These are phyloP conservation scores for Epichloe baconii DNA, from an alignment of 2,329 filamentous ascomycete species.

Conservation along the genomic window DNA sequence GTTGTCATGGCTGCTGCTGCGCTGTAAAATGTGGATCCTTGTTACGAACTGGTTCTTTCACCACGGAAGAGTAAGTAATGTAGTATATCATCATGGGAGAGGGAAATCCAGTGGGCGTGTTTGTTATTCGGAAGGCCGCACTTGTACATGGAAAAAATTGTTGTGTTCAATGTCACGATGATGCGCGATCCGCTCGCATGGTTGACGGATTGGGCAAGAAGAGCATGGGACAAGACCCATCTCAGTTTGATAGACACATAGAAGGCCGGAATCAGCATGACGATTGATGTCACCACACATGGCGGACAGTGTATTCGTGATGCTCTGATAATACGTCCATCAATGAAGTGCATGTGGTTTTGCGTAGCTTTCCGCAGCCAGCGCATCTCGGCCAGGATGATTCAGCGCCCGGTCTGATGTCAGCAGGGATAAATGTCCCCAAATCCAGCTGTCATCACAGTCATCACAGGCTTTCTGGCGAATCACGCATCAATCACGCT, in stretches of 20 bases:
- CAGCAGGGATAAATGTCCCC: background rate
- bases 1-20: conserved; percentile 17
- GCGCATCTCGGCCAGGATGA: background rate
- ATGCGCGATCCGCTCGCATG: background rate
- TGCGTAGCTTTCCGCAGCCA: background rate
- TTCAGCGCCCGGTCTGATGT: background rate
- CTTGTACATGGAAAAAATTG: background rate
- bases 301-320: too few species aligned
- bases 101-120: background rate
- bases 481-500: too few species aligned
- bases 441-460: background rate
- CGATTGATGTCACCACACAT: too few species aligned
- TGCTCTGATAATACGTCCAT: too few species aligned
- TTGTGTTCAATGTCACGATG: background rate
- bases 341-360: too few species aligned
- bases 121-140: background rate
- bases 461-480: background rate
- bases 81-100: background rate
- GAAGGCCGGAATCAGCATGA: background rate
- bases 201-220: background rate
- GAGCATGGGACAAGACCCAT: background rate
- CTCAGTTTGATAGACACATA: background rate
- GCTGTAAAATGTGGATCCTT: conserved; percentile 12
- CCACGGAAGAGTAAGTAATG: background rate
- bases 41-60: background rate